Evolutionary conservation across 2,329 filamentous ascomycete genomes (phyloP), one percentile per base, ranked within the genome.

Genomic region (Penicillium decumbens): DNA sequence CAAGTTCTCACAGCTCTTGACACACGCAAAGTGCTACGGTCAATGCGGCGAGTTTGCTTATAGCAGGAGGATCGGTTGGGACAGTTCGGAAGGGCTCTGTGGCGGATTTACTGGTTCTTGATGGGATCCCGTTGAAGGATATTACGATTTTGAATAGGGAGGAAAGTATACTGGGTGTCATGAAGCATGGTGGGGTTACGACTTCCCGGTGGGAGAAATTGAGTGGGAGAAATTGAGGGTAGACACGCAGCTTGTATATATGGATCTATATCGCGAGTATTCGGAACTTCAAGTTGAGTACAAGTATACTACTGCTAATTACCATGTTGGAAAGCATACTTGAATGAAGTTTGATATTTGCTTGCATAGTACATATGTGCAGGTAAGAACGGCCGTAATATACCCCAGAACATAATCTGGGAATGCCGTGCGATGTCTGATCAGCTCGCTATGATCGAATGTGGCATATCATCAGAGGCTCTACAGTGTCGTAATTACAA

Each of bases 51-150:
- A 69, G 65, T 45, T 73, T 80, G 65, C 53, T 82, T 43, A 60
- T 72, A n/a, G 7, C 70, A 75, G 55, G 75, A 75, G 23, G 62
- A 71, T 2, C 67, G 64, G 27, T 58, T 83, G 13, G 80, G 80
- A 0, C 73, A 79, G 56, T 62, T 83, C 3, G 73, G 72, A 53
- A 69, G 15, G 79, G 78, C 0, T 80, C 76, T 50, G 65, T 68
- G 2, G 80, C 80, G 0, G 80, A 83, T 61, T 39, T 83, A 37
- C 54, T 83, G 27, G 65, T 83, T 2, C 56, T 82, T 37, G 74
- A 75, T 33, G 56, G 58, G 37, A 81, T 81, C 56, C 80, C 80
- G 2, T 61, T 83, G 44, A 73, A 80, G n/a, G 74, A 83, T 58
- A 73, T 82, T 15, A 69, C 70, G 0, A 65, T 81, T 3, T 59